phyloP scores from a whole-genome alignment of 2,329 filamentous ascomycete species.

The Passalora sequoiae region DNA sequence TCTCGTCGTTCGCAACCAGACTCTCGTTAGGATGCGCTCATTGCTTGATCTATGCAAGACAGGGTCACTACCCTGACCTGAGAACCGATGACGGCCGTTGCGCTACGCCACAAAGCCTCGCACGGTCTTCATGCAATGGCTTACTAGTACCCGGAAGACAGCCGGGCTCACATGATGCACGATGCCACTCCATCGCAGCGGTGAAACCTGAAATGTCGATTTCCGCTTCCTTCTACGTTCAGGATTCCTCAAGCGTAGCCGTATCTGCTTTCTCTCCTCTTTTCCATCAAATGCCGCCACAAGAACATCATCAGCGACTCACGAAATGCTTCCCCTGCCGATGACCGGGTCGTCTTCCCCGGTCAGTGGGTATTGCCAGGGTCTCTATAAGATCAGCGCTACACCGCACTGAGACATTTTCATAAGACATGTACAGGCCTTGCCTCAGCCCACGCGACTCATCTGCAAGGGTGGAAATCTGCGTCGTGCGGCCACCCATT shows the following conservation, averaged over 20 bases:
- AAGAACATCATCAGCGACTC: neutral
- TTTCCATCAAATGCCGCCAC: neutral
- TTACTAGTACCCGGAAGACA: neutral
- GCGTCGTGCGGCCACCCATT: neutral
- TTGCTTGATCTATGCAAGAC: too few relatives aligned
- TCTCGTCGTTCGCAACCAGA: neutral
- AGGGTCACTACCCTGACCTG: too few relatives aligned
- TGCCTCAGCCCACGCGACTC: neutral
- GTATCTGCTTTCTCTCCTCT: neutral
- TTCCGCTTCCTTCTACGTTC: neutral
- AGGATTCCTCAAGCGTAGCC: too few relatives aligned
- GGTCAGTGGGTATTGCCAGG: too few relatives aligned
- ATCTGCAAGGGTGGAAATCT: neutral
- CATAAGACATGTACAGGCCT: neutral
- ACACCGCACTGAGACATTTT: too few relatives aligned
- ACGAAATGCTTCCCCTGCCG: too few relatives aligned
- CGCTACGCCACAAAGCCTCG: slow-evolving; percentile 8
- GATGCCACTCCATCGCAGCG: neutral
- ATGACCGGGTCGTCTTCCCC: too few relatives aligned
- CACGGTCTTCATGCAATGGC: slow-evolving; percentile 5
- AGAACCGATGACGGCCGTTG: neutral
- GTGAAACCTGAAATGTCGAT: slow-evolving; percentile 2
- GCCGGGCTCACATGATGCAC: neutral
- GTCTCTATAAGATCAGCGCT: too few relatives aligned
- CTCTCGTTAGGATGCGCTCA: neutral